phyloP scores from a whole-genome alignment of 306 rosid genomes.

The Fragaria nilgerrensis region DNA sequence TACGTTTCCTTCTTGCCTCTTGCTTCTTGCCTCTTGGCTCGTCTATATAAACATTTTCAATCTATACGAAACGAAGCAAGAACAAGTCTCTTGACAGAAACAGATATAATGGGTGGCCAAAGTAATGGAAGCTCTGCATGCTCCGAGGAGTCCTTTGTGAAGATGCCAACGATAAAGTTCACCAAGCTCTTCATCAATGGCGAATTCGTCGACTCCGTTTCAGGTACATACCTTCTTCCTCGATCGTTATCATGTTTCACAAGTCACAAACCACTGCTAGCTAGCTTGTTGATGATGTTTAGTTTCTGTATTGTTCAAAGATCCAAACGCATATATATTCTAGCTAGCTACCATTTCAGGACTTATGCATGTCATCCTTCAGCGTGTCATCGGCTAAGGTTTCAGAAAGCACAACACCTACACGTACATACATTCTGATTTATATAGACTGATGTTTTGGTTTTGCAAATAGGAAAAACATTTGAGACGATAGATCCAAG shows the following conservation, averaged over 20 bases:
- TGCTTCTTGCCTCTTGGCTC: background rate
- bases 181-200: slow-evolving; percentile 96
- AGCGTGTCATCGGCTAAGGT: background rate
- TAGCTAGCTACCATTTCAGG: background rate
- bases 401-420: background rate
- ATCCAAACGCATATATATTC: background rate
- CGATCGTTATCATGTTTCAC: background rate
- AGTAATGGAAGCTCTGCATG: slow-evolving; percentile 20
- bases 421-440: background rate
- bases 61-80: background rate
- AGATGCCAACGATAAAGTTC: slow-evolving; percentile 61
- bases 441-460: background rate
- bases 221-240: slow-evolving; percentile 41
- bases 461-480: slow-evolving; percentile 44
- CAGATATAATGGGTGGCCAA: slow-evolving; percentile 37
- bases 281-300: background rate
- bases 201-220: slow-evolving; percentile 63
- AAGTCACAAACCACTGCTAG: background rate
- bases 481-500: slow-evolving; percentile 88
- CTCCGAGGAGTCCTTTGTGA: slow-evolving; percentile 25
- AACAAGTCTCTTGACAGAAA: background rate
- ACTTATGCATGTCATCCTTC: background rate
- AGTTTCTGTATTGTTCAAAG: background rate
- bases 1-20: background rate
- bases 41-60: background rate